These are phyloP conservation scores for Stemphylium beticola DNA, from an alignment of 2,329 filamentous ascomycete species.

Conservation along the genomic window DNA sequence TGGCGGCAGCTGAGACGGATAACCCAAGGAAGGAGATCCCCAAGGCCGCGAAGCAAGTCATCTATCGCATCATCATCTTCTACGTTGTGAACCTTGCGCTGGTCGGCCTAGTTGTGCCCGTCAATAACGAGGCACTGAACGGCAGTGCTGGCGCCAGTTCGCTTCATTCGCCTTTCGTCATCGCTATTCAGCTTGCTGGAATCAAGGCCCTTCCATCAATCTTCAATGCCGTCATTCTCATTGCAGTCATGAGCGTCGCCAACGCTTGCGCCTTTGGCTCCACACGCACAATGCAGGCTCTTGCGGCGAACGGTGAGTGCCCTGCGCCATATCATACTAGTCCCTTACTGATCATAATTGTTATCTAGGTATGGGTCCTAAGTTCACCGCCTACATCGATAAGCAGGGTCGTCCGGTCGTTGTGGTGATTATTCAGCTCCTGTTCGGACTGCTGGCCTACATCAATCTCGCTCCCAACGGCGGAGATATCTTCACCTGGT, in stretches of 20 bases:
- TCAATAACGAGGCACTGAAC: slow-evolving; percentile 24
- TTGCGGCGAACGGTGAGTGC: slow-evolving; percentile 44
- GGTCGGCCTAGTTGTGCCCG: slow-evolving; percentile 49
- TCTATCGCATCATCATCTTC: slow-evolving; percentile 53
- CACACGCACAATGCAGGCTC: slow-evolving; percentile 62
- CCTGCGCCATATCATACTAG: background rate
- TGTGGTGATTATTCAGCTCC: slow-evolving; percentile 71
- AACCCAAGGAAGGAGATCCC: slow-evolving; percentile 58
- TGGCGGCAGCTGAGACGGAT: slow-evolving; percentile 62
- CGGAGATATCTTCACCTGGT: slow-evolving; percentile 74
- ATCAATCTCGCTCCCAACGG: slow-evolving; percentile 64
- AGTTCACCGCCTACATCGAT: slow-evolving; percentile 78
- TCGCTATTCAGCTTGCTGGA: slow-evolving; percentile 66
- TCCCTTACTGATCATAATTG: background rate
- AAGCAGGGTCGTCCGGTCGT: slow-evolving; percentile 78
- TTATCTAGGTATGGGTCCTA: slow-evolving; percentile 67
- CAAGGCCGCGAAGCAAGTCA: slow-evolving; percentile 51
- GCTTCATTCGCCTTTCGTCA: slow-evolving; percentile 66
- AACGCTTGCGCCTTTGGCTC: slow-evolving; percentile 63
- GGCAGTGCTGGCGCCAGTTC: slow-evolving; percentile 4
- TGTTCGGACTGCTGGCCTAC: slow-evolving; percentile 76
- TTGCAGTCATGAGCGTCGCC: slow-evolving; percentile 64
- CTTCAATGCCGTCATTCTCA: slow-evolving; percentile 70
- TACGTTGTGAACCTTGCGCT: slow-evolving; percentile 51
- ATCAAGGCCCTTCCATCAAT: slow-evolving; percentile 66